Percentiles rank a stretch among this genome's conserved stretches.
Conservation (phyloP, 1,284 basidiomycete species). For the Phellinidium pouzarii region DNA sequence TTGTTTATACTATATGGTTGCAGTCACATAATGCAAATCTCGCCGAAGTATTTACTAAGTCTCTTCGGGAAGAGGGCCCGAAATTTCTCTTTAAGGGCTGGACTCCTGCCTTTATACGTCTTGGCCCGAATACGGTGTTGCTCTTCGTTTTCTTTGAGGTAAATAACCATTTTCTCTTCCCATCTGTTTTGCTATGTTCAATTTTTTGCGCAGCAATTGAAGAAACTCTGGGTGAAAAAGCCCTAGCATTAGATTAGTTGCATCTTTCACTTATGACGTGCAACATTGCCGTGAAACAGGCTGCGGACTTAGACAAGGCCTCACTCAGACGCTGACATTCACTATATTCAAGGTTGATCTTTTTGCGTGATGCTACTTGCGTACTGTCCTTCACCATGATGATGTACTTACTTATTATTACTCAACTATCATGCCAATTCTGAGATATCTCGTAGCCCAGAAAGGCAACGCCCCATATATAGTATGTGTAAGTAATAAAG, state of each 20-base stretch:
- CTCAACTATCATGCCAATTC: too few species aligned
- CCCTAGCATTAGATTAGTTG: background rate
- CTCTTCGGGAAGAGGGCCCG: constrained; percentile 69
- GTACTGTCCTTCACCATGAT: too few species aligned
- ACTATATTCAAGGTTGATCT: too few species aligned
- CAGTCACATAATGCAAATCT: constrained; percentile 44
- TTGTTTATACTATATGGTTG: too few species aligned
- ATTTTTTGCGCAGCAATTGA: constrained; percentile 13
- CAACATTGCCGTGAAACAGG: background rate
- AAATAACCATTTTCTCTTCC: constrained; percentile 16
- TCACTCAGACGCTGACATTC: too few species aligned
- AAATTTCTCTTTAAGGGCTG: constrained; percentile 86
- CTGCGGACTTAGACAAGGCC: background rate
- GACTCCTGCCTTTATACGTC: constrained; percentile 79
- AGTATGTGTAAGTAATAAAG: background rate
- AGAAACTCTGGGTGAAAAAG: constrained; percentile 12
- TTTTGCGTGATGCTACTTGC: too few species aligned
- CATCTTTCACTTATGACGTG: background rate
- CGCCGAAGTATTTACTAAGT: constrained; percentile 46
- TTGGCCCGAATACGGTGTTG: constrained; percentile 79
- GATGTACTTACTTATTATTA: too few species aligned
- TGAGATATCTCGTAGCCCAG: background rate
- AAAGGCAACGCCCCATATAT: background rate
- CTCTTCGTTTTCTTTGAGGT: constrained; percentile 85
- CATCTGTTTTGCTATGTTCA: background rate